Conservation (phyloP, 1,139 yeast genomes). For the Maudiozyma humilis region DNA sequence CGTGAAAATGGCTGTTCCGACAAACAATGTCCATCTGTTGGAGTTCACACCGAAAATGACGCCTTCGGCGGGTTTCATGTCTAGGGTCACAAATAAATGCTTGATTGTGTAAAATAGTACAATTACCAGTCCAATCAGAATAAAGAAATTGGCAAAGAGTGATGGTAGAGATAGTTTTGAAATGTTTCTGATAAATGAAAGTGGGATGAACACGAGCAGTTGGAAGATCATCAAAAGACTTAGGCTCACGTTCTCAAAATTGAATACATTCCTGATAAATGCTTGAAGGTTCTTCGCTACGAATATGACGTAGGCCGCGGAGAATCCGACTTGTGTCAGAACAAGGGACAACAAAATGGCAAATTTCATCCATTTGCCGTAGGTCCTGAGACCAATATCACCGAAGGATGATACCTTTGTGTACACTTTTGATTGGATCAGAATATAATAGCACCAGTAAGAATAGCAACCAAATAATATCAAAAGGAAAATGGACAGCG, state of each 20-base stretch:
- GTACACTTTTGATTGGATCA: conserved; percentile 49
- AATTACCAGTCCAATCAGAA: conserved; percentile 54
- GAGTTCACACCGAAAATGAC: conserved; percentile 42
- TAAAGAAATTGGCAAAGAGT: conserved; percentile 57
- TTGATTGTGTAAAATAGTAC: conserved; percentile 49
- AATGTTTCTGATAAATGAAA: conserved; percentile 63
- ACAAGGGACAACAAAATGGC: conserved; percentile 55
- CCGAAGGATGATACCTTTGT: conserved; percentile 64
- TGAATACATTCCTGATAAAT: conserved; percentile 43
- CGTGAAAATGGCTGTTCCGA: conserved; percentile 76
- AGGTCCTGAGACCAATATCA: conserved; percentile 57
- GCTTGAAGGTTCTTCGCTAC: conserved; percentile 62
- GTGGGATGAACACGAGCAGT: conserved; percentile 52
- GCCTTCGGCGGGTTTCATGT: conserved; percentile 27
- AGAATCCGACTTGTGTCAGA: conserved; percentile 67
- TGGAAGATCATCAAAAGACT: conserved; percentile 45
- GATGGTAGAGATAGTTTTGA: conserved; percentile 64
- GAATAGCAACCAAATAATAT: conserved; percentile 57
- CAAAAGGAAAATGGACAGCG: conserved; percentile 47
- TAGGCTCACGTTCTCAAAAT: conserved; percentile 32
- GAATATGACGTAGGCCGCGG: conserved; percentile 67
- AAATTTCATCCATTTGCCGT: conserved; percentile 53
- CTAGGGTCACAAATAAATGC: conserved; percentile 23
- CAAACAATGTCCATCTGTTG: conserved; percentile 61
- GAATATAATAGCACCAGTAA: conserved; percentile 58